These are phyloP conservation scores for Pythium rhizo-oryzae DNA, from an alignment of 352 stramenopile species.

Conservation along the genomic window DNA sequence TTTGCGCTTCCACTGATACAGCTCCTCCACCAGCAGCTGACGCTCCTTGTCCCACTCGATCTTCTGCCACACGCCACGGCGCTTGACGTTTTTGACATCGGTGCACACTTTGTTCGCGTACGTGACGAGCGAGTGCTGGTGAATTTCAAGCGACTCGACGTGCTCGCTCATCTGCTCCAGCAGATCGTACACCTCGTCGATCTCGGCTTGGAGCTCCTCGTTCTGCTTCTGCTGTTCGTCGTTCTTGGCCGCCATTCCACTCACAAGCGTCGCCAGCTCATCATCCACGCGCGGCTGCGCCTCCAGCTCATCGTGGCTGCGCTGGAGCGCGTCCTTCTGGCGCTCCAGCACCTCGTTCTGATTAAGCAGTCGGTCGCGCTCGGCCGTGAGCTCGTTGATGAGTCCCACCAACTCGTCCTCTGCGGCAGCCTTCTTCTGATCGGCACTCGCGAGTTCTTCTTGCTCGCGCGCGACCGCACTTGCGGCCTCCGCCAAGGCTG, in stretches of 20 bases:
- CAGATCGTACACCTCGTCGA: conserved; percentile 24
- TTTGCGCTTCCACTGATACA: conserved; percentile 28
- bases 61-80: conserved; percentile 30
- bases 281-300: conserved; percentile 23
- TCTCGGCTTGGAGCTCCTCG: conserved; percentile 20
- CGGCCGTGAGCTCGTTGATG: conserved; percentile 13
- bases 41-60: conserved; percentile 36
- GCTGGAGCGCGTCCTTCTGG: conserved; percentile 18
- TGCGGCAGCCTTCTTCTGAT: not conserved
- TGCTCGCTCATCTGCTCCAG: conserved; percentile 32
- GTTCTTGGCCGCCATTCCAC: conserved; percentile 17
- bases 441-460: not conserved
- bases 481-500: not conserved
- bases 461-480: not conserved
- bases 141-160: conserved; percentile 25
- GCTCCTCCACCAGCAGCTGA: conserved; percentile 29
- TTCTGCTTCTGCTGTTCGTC: conserved; percentile 23
- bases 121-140: conserved; percentile 26
- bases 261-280: conserved; percentile 15
- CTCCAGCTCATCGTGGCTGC: conserved; percentile 12
- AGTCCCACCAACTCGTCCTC: conserved; percentile 9
- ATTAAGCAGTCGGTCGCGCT: conserved; percentile 8
- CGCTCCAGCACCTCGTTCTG: conserved; percentile 6
- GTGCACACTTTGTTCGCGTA: conserved; percentile 32
- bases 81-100: conserved; percentile 32